Evolutionary conservation across 805 yeast species (phyloP).

Genomic region (Nakazawaea siamensis): DNA sequence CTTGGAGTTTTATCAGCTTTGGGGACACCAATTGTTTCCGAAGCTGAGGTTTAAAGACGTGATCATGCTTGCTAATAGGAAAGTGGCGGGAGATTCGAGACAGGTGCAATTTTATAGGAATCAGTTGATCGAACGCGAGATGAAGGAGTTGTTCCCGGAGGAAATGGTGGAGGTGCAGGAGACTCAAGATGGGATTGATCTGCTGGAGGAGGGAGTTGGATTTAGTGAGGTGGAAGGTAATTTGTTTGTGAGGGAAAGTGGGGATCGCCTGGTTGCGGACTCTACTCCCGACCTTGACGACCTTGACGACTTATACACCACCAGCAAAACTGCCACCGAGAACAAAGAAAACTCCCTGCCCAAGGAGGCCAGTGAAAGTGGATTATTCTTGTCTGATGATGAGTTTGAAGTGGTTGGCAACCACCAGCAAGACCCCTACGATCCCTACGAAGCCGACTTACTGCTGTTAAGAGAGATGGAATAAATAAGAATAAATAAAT

Average conservation of each 20-base stretch:
- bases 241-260: too few species aligned
- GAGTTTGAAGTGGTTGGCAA: too few species aligned
- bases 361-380: too few species aligned
- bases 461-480: not conserved
- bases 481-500: conserved; percentile 5
- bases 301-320: conserved; percentile 15
- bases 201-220: too few species aligned
- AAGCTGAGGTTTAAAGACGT: conserved; percentile 74
- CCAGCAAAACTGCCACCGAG: conserved; percentile 4
- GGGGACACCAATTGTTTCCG: conserved; percentile 75
- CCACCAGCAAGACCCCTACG: too few species aligned
- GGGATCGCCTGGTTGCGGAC: too few species aligned
- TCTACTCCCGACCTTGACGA: too few species aligned
- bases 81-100: conserved; percentile 34
- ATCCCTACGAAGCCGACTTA: too few species aligned
- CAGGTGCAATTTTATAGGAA: conserved; percentile 34
- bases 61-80: conserved; percentile 39
- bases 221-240: too few species aligned
- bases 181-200: too few species aligned
- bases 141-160: conserved; percentile 11
- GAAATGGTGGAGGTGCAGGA: not conserved
- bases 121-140: conserved; percentile 28
- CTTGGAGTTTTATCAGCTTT: conserved; percentile 52
- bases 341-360: too few species aligned
- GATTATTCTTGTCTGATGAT: too few species aligned